phyloP scores from a whole-genome alignment of 441 rosid species.

The Metrosideros polymorpha region DNA sequence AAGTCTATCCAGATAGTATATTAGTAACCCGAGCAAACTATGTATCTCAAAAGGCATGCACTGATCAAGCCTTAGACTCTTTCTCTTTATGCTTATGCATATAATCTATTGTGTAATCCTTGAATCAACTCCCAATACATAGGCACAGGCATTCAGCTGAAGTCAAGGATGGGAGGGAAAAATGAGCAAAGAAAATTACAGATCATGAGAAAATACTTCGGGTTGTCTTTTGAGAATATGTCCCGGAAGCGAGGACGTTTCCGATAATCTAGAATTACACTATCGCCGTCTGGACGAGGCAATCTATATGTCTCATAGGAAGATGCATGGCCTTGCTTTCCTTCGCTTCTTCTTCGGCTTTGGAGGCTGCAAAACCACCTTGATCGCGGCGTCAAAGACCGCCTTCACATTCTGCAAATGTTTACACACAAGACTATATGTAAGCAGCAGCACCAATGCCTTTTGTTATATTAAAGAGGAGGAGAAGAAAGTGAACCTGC shows the following conservation, averaged over 20 bases:
- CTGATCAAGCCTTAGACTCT: background rate
- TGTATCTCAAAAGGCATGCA: background rate
- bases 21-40: too few relatives aligned
- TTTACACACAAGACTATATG: conserved; percentile 32
- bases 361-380: conserved; percentile 24
- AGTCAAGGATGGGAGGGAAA: background rate
- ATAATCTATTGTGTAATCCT: background rate
- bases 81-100: background rate
- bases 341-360: conserved; percentile 18
- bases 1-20: too few relatives aligned
- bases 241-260: background rate
- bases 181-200: background rate
- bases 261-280: background rate
- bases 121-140: background rate
- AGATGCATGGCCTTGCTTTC: conserved; percentile 9
- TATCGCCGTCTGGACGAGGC: background rate
- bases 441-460: conserved; percentile 31
- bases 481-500: conserved; percentile 16
- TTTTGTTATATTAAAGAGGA: background rate
- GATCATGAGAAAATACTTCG: background rate
- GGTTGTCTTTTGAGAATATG: background rate
- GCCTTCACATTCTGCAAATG: conserved; percentile 23
- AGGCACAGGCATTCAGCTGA: background rate
- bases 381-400: conserved; percentile 23
- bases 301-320: conserved; percentile 1